Conservation (phyloP, 2,329 filamentous ascomycete species). For the Epichloe aotearoae region DNA sequence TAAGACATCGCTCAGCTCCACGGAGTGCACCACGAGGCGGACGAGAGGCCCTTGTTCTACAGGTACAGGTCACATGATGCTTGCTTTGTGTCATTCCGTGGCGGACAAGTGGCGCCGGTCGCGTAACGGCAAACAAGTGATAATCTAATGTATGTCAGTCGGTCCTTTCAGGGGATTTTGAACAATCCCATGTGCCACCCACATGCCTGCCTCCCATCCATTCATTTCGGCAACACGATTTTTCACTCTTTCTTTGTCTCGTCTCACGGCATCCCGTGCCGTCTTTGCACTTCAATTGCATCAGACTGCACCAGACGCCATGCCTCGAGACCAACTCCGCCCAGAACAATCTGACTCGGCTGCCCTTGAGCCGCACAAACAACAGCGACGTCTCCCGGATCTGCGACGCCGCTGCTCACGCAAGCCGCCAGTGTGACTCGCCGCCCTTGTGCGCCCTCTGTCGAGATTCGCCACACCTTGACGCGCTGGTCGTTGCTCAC, state of each 20-base stretch:
- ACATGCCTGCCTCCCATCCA: no score
- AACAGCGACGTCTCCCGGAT: constrained; percentile 39
- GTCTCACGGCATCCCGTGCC: no score
- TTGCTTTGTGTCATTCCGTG: neutral
- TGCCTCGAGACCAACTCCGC: constrained; percentile 33
- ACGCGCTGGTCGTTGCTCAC: constrained; percentile 50
- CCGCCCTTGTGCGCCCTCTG: constrained; percentile 5
- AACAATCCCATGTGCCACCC: no score
- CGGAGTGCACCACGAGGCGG: no score
- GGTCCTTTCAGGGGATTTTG: neutral
- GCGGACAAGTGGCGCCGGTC: neutral
- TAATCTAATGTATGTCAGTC: neutral
- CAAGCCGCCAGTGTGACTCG: constrained; percentile 31
- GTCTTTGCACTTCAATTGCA: neutral
- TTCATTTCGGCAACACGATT: no score
- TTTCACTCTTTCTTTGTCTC: no score
- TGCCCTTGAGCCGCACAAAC: constrained; percentile 11
- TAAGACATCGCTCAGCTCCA: neutral
- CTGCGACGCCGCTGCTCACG: constrained; percentile 45
- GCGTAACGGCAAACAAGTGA: neutral
- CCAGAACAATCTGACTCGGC: constrained; percentile 22
- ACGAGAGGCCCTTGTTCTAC: no score
- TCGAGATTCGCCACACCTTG: constrained; percentile 36
- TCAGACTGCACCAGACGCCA: constrained; percentile 17
- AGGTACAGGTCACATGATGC: neutral